Base-by-base conservation (phyloP, 1,284 basidiomycete genomes). In the Malassezia globosa region DNA sequence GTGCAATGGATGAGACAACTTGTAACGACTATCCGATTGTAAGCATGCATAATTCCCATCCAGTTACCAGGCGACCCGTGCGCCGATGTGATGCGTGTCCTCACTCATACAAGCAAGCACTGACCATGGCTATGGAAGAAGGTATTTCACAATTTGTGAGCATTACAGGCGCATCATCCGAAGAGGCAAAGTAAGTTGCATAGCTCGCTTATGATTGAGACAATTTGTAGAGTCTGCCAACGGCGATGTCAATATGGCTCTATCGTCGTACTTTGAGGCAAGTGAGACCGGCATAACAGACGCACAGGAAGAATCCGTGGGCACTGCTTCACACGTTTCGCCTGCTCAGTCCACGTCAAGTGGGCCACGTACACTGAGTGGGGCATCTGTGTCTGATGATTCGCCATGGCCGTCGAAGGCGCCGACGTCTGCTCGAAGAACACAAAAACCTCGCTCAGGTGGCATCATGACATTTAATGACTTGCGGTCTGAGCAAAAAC, bases 381-480 rank as follows among this genome's bases (percentile, higher is more conserved):
- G 73, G 2, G 61, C 56, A 21, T 60, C 71, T 3, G 34, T 25
- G 13, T 4, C 36, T 1, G 24, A 38, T 11, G 7, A 24, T 10
- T 25, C 22, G 1, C 42, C 49, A 3, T 51, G 49, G 49, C 50
- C 50, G n/a, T 37, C 37, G 5, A 37, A 34, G 26, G 10, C 37
- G 2, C 22, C 19, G 3, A 19, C 23, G 14, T 14, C 26, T 13
- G 27, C 35, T 8, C 25, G 18, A 3, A n/a, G n/a, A n/a, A n/a
- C 37, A 11, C 26, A 31, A 16, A 14, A 21, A 13, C 21, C 42
- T 3, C 46, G 54, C 2, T 24, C 45, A 3, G 60, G 60, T 23
- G 65, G 74, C 51, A 56, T 73, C 49, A 55, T 75, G 63, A 62
- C 75, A 50, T 62, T 74, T 38, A 47, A 70, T 35, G 69, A 73